A percentile compares a stretch with the other conserved stretches of the same genome.
phyloP scores from a whole-genome alignment of 495 filamentous ascomycete species.

The Aspergillus kassunensis region DNA sequence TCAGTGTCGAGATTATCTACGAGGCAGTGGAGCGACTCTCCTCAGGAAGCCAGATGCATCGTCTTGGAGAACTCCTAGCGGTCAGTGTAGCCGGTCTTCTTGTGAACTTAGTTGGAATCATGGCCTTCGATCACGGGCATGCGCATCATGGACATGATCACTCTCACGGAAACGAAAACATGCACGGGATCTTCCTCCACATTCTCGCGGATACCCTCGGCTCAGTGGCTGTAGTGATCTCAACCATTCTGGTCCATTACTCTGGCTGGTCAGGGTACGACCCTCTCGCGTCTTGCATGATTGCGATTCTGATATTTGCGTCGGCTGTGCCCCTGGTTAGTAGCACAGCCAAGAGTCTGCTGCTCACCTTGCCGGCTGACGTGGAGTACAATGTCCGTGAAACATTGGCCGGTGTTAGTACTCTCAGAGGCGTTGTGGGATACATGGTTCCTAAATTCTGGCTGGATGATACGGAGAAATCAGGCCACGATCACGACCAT shows the following conservation, averaged over 20 bases:
- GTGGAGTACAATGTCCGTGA: conserved; percentile 87
- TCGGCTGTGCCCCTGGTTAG: conserved; percentile 85
- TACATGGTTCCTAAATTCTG: conserved; percentile 92
- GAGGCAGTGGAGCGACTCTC: conserved; percentile 86
- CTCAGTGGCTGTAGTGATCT: conserved; percentile 90
- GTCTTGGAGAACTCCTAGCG: conserved; percentile 79
- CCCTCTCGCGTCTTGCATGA: conserved; percentile 88
- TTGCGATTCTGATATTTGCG: conserved; percentile 86
- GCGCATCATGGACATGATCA: conserved; percentile 55
- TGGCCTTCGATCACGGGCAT: conserved; percentile 73
- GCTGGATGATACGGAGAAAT: conserved; percentile 66
- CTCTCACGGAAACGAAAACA: conserved; percentile 88
- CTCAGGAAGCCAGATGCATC: conserved; percentile 74
- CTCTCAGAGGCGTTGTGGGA: conserved; percentile 75
- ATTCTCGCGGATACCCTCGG: conserved; percentile 93
- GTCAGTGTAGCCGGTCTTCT: conserved; percentile 80
- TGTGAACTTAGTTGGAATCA: conserved; percentile 90
- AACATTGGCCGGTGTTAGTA: conserved; percentile 76
- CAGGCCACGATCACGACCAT: conserved; percentile 25
- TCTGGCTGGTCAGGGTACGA: conserved; percentile 93
- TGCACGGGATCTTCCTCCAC: conserved; percentile 98
- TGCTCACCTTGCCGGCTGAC: conserved; percentile 80
- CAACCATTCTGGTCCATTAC: conserved; percentile 80
- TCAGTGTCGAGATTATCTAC: conserved; percentile 94
- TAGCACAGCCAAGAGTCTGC: conserved; percentile 71